Percentiles rank a stretch among this genome's conserved stretches.
phyloP scores from a whole-genome alignment of 495 filamentous ascomycete species.

The Aspergillus hancockii region DNA sequence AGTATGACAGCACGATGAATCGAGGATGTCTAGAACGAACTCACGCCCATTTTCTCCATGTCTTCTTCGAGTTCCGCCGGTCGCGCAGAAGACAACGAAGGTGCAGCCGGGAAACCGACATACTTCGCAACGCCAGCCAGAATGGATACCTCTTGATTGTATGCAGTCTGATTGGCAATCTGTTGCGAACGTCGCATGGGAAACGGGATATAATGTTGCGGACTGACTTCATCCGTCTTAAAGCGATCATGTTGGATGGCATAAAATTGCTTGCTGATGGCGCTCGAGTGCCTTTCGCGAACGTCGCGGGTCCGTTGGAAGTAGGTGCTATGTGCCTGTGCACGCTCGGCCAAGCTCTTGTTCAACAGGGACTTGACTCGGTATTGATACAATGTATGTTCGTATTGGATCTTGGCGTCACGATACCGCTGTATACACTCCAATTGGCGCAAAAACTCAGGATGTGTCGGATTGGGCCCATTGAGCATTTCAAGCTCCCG shows the following conservation, averaged over 20 bases:
- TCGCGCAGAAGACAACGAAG: conserved; percentile 69
- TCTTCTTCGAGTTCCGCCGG: conserved; percentile 79
- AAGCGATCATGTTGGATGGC: conserved; percentile 88
- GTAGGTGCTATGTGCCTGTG: conserved; percentile 82
- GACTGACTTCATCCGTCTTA: conserved; percentile 76
- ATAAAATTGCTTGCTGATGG: conserved; percentile 82
- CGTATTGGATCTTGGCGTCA: conserved; percentile 75
- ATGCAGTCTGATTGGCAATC: conserved; percentile 76
- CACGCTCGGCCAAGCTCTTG: conserved; percentile 73
- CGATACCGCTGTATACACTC: conserved; percentile 78
- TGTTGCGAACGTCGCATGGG: conserved; percentile 69
- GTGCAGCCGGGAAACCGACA: conserved; percentile 94
- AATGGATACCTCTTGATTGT: conserved; percentile 91
- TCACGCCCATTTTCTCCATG: conserved; percentile 85
- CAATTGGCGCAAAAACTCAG: conserved; percentile 83
- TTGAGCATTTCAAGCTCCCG: conserved; percentile 81
- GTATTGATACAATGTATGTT: conserved; percentile 69
- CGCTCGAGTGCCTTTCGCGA: conserved; percentile 75
- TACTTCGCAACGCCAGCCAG: conserved; percentile 90
- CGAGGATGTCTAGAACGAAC: conserved; percentile 33
- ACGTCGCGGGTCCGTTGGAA: conserved; percentile 80
- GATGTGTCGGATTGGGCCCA: conserved; percentile 76
- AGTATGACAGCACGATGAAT: conserved; percentile 1
- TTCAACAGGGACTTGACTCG: conserved; percentile 69
- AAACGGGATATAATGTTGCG: conserved; percentile 75